Evolutionary conservation across 345 rosid genomes (phyloP), one percentile per base, ranked within the genome.

Genomic region (Acer campestre): DNA sequence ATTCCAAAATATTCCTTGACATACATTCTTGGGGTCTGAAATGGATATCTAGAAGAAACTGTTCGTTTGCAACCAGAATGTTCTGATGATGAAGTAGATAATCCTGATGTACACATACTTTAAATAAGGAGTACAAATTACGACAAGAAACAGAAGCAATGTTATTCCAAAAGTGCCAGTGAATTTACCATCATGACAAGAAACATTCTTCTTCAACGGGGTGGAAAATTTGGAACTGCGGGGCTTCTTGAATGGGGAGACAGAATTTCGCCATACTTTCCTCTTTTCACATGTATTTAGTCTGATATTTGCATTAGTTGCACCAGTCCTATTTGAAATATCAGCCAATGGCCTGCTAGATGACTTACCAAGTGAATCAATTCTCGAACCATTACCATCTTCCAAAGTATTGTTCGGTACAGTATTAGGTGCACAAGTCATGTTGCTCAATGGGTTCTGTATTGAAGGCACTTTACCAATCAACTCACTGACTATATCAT

Each of bases 201-300:
- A 72, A 80, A 53, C 38, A 84, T 79, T 85, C 73, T 78, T 85
- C 77, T 81, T 87, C 85, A 89, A 78, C 76, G 98, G 95, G 61
- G 91, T 77, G 44, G 81, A 84, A 79, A 89, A 88, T 73, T 87
- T 84, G 59, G 95, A 88, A 83, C 75, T 86, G 61, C 97, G 89
- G 17, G 99, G 98, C 85, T 82, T 91, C 87, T 94, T 96, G 83
- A 92, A 96, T 76, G 94, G 93, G 76, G 97, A 83, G 65, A 75
- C 51, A 31, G 84, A 90, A 75, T 58, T 78, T 68, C 85, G 83
- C 64, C 89, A 89, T 70, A 82, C 49, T 82, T 85, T 90, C 85
- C 82, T 91, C 85, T 85, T 90, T 80, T 85, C 89, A 53, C 59
- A 53, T 72, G 76, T 80, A 77, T 67, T 75, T 74, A 75, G 87